Conservation (phyloP, 352 stramenopile genomes). For the Pythium sp. region DNA sequence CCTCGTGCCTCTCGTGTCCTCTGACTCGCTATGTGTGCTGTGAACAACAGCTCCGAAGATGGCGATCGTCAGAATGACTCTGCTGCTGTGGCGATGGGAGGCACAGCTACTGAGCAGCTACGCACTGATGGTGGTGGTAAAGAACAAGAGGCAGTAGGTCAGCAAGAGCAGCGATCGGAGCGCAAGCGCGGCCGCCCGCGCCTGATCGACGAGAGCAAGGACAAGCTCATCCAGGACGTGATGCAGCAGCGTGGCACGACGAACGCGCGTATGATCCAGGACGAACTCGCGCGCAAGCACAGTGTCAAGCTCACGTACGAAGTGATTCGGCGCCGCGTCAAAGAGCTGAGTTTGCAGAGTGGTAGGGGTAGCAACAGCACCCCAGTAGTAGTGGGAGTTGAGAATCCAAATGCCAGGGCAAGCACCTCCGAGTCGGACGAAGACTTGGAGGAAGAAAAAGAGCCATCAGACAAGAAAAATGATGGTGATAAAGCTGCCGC, state of each 20-base stretch:
- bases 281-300: conserved; percentile 22
- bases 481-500: background rate
- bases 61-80: background rate
- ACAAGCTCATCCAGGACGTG: conserved; percentile 15
- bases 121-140: background rate
- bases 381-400: background rate
- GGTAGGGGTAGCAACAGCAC: background rate
- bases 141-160: background rate
- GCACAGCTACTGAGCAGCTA: background rate
- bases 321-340: conserved; percentile 22
- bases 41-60: background rate
- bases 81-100: conserved; percentile 1
- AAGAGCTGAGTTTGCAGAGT: conserved; percentile 16
- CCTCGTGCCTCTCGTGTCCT: background rate
- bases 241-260: conserved; percentile 20
- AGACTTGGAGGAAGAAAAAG: background rate
- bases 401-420: background rate
- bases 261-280: conserved; percentile 24
- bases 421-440: background rate
- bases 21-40: background rate
- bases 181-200: conserved; percentile 15
- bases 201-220: conserved; percentile 13
- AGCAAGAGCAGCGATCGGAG: background rate
- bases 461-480: background rate
- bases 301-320: conserved; percentile 28